Conservation (phyloP, 2,329 filamentous ascomycete species). For the Colletotrichum graminicola region DNA sequence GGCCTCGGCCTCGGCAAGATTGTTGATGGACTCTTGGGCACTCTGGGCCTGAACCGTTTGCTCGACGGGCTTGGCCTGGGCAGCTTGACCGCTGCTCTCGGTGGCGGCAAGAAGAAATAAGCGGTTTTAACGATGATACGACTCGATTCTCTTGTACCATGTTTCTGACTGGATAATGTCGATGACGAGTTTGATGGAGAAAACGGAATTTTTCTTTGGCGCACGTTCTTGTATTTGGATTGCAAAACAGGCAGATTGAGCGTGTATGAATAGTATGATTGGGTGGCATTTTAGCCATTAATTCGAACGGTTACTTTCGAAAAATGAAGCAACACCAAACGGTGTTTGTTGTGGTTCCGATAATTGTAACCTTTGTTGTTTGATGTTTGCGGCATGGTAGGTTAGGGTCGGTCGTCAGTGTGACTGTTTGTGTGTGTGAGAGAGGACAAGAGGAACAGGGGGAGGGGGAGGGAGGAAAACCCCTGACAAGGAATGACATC, state of each 20-base stretch:
- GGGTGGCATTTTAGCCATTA: slow-evolving; percentile 13
- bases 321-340: neutral
- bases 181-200: neutral
- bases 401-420: neutral
- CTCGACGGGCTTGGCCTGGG: slow-evolving; percentile 79
- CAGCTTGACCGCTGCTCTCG: slow-evolving; percentile 56
- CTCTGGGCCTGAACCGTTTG: slow-evolving; percentile 80
- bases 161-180: neutral
- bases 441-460: rapidly evolving
- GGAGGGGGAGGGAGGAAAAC: neutral
- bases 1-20: slow-evolving; percentile 86
- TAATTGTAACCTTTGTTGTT: neutral
- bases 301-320: slow-evolving; percentile 13
- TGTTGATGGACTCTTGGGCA: slow-evolving; percentile 82
- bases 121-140: slow-evolving; percentile 8
- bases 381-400: neutral
- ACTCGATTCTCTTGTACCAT: neutral
- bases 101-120: slow-evolving; percentile 52
- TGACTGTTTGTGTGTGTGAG: neutral
- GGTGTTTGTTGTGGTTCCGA: neutral
- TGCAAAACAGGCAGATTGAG: slow-evolving; percentile 21
- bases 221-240: slow-evolving; percentile 1
- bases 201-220: slow-evolving; percentile 4
- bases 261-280: slow-evolving; percentile 34
- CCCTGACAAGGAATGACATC: neutral